Evolutionary conservation across 2,329 filamentous ascomycete genomes (phyloP), one percentile per base, ranked within the genome.

Genomic region (Colletotrichum filicis): DNA sequence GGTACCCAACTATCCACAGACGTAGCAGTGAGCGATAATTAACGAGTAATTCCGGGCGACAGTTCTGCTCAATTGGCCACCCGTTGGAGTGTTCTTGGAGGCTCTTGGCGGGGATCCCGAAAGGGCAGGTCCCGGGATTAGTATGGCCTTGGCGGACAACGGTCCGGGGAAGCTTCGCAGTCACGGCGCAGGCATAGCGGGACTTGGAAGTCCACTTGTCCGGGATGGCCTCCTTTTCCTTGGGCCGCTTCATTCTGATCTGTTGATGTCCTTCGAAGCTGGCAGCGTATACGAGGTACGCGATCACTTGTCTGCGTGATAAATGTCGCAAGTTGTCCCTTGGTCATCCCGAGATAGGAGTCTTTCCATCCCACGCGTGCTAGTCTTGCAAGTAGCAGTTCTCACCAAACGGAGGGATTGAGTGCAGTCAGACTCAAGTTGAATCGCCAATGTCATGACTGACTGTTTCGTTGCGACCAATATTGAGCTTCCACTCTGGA

Each of bases 71-170:
- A 16, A 56, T 70, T 70, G 9, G 12, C 37, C 69, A 53, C 24
- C 16, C 53, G 19, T 12, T 16, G 16, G 58, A 49, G n/a, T 7
- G 53, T 49, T 73, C 66, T 70, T 73, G 60, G 70, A 60, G 52
- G 55, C 60, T 70, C 70, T 73, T 73, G 70, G 70, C 70, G 53
- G 55, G n/a, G 8, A 19, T 5, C 70, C 62, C 55, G 46, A 70
- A 73, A 55, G 70, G 70, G 70, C 69, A 73, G 70, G 70, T 73
- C 70, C 70, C 59, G 66, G 66, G 66, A 55, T 70, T 55, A 65
- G 32, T 16, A 46, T 30, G 22, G 14, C 4, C 70, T 73, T 73
- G 70, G 70, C 70, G 53, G 70, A 73, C 70, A 73, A 55, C 70
- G 66, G 70, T 73, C 66, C 70, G 66, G 70, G 66, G 70, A 73